phyloP scores from a whole-genome alignment of 768 basidiomycete genomes.

The Hericium coralloides region DNA sequence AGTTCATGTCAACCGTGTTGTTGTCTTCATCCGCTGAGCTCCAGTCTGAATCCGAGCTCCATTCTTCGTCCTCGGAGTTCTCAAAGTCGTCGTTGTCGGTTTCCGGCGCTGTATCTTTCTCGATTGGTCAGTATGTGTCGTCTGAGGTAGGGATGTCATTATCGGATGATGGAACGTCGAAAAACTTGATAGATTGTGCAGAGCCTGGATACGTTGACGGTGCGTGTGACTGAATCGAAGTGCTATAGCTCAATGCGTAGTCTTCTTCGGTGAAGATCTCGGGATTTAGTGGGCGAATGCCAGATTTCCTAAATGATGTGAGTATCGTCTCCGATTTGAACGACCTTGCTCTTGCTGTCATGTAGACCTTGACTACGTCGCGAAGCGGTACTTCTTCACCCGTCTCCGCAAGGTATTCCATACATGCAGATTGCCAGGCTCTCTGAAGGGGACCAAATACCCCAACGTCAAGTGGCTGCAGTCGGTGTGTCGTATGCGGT shows the following conservation, averaged over 20 bases:
- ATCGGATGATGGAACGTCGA: too few relatives aligned
- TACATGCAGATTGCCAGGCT: constrained; percentile 15
- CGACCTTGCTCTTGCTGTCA: not conserved
- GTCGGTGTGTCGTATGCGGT: constrained; percentile 32
- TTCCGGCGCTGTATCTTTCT: not conserved
- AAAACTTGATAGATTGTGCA: too few relatives aligned
- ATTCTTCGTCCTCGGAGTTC: too few relatives aligned
- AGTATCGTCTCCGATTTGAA: not conserved
- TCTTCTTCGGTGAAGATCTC: not conserved
- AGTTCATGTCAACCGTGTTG: too few relatives aligned
- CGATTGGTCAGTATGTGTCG: too few relatives aligned
- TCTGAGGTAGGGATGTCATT: too few relatives aligned
- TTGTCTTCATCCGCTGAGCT: too few relatives aligned
- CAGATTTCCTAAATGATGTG: not conserved
- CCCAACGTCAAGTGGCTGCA: constrained; percentile 35
- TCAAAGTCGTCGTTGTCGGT: too few relatives aligned
- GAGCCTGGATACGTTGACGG: not conserved
- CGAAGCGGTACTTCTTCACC: not conserved
- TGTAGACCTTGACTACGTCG: not conserved
- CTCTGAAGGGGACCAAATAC: constrained; percentile 26
- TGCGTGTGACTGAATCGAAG: not conserved
- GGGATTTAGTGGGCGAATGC: not conserved
- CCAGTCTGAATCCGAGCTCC: too few relatives aligned
- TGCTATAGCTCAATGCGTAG: not conserved
- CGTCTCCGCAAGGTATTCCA: not conserved